Base-by-base conservation (phyloP, 768 basidiomycete species). In the Tulasnella sp. region DNA sequence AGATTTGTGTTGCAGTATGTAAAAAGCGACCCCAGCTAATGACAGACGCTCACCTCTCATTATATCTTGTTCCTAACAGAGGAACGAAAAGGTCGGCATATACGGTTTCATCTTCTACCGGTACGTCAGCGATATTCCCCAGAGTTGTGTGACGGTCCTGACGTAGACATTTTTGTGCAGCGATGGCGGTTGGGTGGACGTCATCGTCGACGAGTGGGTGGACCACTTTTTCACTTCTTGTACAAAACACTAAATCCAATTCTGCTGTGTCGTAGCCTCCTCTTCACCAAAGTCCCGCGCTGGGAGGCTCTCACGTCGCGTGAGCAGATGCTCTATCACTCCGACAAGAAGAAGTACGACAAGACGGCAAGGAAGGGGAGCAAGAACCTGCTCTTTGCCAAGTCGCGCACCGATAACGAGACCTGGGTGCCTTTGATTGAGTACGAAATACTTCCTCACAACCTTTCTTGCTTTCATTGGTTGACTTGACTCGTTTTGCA, bases 71-170 rank as follows among this genome's bases (percentile, higher is more conserved):
- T n/a, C n/a, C n/a, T n/a, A n/a, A n/a, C 53, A 80, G 77, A 70
- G 76, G 15, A 76, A 80, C 61, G 77, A 79, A 64, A 60, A 74
- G 63, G 75, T 80, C 27, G 80, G 80, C 2, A 73, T 82, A 5
- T 82, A 81, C 61, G 80, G 80, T 1, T 82, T 79, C 65, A 74
- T 81, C 49, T 81, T 82, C 67, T 79, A n/a, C n/a, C n/a, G n/a
- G n/a, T n/a, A n/a, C n/a, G n/a, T n/a, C n/a, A n/a, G n/a, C n/a
- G n/a, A n/a, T n/a, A n/a, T n/a, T n/a, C n/a, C n/a, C n/a, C n/a
- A n/a, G n/a, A n/a, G n/a, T n/a, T n/a, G n/a, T n/a, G n/a, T n/a
- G n/a, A n/a, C n/a, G n/a, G n/a, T n/a, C n/a, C n/a, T n/a, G n/a
- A n/a, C n/a, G n/a, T n/a, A n/a, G n/a, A n/a, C n/a, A n/a, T n/a